phyloP scores from a whole-genome alignment of 768 basidiomycete genomes.

The Kwoniella shandongensis region DNA sequence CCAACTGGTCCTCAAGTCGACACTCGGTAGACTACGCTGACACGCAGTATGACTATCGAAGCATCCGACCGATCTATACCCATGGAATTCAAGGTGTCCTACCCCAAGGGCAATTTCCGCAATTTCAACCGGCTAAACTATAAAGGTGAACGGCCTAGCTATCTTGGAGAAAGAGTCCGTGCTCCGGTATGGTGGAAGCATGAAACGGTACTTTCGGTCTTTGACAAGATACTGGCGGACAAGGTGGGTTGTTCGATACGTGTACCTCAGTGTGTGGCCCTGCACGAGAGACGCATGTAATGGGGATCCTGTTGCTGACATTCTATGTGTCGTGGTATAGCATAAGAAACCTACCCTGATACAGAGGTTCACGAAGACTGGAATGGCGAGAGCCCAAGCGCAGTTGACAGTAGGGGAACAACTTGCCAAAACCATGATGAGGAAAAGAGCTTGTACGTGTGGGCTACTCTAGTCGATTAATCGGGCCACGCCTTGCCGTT shows the following conservation, averaged over 20 bases:
- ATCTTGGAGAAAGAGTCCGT: constrained; percentile 82
- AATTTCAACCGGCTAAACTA: constrained; percentile 88
- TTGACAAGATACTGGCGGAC: constrained; percentile 81
- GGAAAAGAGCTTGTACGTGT: constrained; percentile 67
- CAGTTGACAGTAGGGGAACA: constrained; percentile 77
- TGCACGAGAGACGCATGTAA: background rate
- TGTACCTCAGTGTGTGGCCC: background rate
- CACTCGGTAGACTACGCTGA: background rate
- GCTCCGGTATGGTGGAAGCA: constrained; percentile 94
- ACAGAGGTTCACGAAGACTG: constrained; percentile 77
- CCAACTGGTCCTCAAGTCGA: constrained; percentile 39
- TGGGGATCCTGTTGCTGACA: constrained; percentile 1
- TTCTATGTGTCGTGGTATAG: constrained; percentile 53
- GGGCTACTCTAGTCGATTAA: background rate
- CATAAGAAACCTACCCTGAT: constrained; percentile 85
- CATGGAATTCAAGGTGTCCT: constrained; percentile 92
- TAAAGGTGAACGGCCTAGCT: constrained; percentile 72
- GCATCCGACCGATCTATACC: constrained; percentile 36
- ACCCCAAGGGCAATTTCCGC: constrained; percentile 86
- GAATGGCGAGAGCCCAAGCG: constrained; percentile 67
- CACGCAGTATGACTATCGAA: constrained; percentile 13
- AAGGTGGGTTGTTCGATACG: constrained; percentile 59
- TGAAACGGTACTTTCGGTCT: constrained; percentile 83
- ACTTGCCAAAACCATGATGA: constrained; percentile 80
- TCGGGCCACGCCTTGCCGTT: no score